These are phyloP conservation scores for Oryza punctata DNA, from an alignment of 176 grass and related monocot species.

Conservation along the genomic window DNA sequence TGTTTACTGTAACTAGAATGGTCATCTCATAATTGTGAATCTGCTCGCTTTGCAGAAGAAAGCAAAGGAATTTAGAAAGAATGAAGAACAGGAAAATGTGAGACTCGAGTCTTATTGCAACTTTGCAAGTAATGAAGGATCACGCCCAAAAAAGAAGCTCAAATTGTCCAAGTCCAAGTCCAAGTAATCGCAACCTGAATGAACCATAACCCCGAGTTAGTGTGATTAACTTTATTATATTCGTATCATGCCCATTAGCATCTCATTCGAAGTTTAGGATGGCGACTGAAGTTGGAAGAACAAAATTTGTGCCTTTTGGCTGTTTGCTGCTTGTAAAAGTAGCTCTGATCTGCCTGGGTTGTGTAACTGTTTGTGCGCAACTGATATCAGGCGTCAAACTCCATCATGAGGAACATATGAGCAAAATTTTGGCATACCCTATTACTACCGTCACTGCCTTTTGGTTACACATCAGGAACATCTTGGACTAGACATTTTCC, in stretches of 20 bases:
- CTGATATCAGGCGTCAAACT: too few relatives aligned
- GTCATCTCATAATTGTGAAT: not conserved
- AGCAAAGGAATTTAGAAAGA: slow-evolving; percentile 73
- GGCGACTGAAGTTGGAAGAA: too few relatives aligned
- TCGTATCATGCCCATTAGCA: not conserved
- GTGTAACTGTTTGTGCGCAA: too few relatives aligned
- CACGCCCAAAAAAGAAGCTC: slow-evolving; percentile 58
- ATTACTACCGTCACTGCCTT: too few relatives aligned
- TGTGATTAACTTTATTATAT: not conserved
- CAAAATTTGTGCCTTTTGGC: too few relatives aligned
- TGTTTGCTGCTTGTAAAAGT: too few relatives aligned
- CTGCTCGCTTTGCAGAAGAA: slow-evolving; percentile 67
- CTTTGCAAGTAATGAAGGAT: slow-evolving; percentile 59
- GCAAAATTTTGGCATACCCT: too few relatives aligned
- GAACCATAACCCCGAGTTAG: not conserved
- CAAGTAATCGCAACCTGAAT: slow-evolving; percentile 28
- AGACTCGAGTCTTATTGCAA: slow-evolving; percentile 76
- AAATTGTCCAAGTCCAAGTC: slow-evolving; percentile 55
- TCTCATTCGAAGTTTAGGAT: too few relatives aligned
- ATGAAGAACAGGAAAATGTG: slow-evolving; percentile 53
- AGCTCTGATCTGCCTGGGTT: too few relatives aligned
- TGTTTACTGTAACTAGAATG: not conserved
- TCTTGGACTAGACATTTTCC: too few relatives aligned
- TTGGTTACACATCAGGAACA: too few relatives aligned
- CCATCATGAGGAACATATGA: too few relatives aligned